Evolutionary conservation across 73 alveolate genomes (phyloP), one percentile per base, ranked within the genome.

Genomic region (Uronychia binucleata): DNA sequence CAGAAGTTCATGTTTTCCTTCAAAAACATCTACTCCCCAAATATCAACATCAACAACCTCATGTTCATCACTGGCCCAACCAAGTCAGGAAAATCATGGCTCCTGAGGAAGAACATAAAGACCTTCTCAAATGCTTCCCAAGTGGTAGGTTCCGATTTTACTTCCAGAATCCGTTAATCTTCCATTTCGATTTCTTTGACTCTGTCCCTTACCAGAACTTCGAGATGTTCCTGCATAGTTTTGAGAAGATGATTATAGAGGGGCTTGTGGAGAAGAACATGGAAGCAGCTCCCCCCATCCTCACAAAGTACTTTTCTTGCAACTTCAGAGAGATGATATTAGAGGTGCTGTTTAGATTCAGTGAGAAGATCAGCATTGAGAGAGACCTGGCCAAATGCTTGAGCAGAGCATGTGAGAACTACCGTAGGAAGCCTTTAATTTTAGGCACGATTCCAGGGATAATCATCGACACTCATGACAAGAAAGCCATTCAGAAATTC

Each of bases 1-100:
- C n/a, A n/a, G n/a, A 88, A 88, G 58, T 91, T 34, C 88, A 83
- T 91, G 94, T 88, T 60, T 77, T 91, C 96, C 25, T 91, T 91
- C 88, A 91, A 92, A 87, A 90, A 88, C 33, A 83, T 87, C 58
- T 77, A 80, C 88, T 74, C 92, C 78, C 78, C 82, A 78, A 91
- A 88, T 34, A 77, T 92, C 75, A 91, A 91, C 79, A n/a, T 86
- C 1, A 74, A 77, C 84, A 88, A 85, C 82, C 75, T 91, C 33
- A 57, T 77, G 76, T 83, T 91, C 77, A 31, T 91, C 14, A 83
- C 96, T 8, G 94, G 96, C 57, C 89, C 91, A 19, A 77, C 90
- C 28, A 67, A 77, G 46, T 13, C 79, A 74, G 96, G 96, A 0
- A 91, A 91, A 81, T 77, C 91, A 25, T 91, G 96, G 94, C 58